phyloP scores from a whole-genome alignment of 495 filamentous ascomycete species.

The Schizothecium vesticola region DNA sequence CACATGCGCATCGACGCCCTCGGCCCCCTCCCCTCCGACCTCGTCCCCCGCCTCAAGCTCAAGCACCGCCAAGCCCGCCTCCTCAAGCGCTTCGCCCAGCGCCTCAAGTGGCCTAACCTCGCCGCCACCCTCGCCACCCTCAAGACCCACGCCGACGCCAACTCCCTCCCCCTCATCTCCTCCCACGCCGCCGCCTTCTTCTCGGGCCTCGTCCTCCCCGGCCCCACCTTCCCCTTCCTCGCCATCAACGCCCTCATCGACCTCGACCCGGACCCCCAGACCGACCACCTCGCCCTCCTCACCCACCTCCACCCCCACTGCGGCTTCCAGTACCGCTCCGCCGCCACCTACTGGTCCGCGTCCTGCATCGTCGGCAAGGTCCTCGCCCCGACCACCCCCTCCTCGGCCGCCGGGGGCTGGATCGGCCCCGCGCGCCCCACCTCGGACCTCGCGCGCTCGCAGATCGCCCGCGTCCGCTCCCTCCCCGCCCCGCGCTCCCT shows the following conservation, averaged over 20 bases:
- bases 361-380: constrained; percentile 67
- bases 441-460: constrained; percentile 53
- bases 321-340: constrained; percentile 65
- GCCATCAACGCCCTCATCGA: constrained; percentile 70
- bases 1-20: constrained; percentile 55
- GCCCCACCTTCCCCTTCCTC: constrained; percentile 62
- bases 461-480: constrained; percentile 59
- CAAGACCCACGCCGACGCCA: constrained; percentile 49
- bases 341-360: constrained; percentile 66
- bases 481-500: constrained; percentile 38
- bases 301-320: constrained; percentile 56
- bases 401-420: constrained; percentile 56
- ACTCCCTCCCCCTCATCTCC: constrained; percentile 53
- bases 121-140: constrained; percentile 53
- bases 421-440: constrained; percentile 61
- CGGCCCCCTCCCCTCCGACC: constrained; percentile 36
- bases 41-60: constrained; percentile 55
- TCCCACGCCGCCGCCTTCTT: constrained; percentile 69
- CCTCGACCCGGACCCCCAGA: constrained; percentile 57
- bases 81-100: constrained; percentile 59
- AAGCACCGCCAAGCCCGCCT: constrained; percentile 55
- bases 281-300: constrained; percentile 54
- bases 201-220: constrained; percentile 62
- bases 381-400: constrained; percentile 63
- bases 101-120: constrained; percentile 71